Percentiles rank a stretch among this genome's conserved stretches.
phyloP scores from a whole-genome alignment of 1,139 yeast genomes.

The Wickerhamiella infanticola region DNA sequence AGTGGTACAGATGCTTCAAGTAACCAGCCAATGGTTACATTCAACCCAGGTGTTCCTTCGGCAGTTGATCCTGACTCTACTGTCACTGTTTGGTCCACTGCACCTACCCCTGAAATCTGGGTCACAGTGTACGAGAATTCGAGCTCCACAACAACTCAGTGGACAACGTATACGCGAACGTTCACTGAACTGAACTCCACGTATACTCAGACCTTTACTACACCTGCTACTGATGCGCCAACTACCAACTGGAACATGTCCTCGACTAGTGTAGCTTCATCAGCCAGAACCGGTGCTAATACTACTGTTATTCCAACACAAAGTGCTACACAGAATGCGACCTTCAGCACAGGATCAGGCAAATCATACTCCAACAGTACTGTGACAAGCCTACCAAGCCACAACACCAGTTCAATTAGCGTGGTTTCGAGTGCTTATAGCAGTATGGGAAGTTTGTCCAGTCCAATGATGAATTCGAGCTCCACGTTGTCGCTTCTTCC shows the following conservation, averaged over 20 bases:
- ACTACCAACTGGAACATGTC: constrained; percentile 7
- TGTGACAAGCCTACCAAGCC: not conserved
- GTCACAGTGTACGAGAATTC: constrained; percentile 24
- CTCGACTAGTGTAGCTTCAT: constrained; percentile 1
- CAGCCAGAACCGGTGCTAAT: constrained; percentile 6
- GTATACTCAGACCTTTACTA: constrained; percentile 9
- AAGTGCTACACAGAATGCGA: not conserved
- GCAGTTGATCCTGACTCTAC: not conserved
- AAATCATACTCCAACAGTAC: not conserved
- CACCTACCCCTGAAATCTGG: constrained; percentile 10
- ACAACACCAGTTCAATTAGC: not conserved
- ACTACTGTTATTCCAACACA: not conserved
- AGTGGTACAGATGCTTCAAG: too few species aligned
- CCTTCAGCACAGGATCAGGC: not conserved
- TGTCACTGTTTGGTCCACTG: constrained; percentile 11
- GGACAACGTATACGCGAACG: constrained; percentile 20
- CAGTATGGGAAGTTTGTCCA: not conserved
- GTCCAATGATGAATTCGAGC: not conserved
- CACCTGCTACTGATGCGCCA: constrained; percentile 7
- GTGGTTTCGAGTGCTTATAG: not conserved
- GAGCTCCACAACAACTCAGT: constrained; percentile 21
- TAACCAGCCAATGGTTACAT: not conserved
- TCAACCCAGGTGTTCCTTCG: constrained; percentile 1
- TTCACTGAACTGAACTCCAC: constrained; percentile 22
- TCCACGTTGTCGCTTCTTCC: not conserved